phyloP scores from a whole-genome alignment of 345 rosid species.

The Atalantia buxifolia region DNA sequence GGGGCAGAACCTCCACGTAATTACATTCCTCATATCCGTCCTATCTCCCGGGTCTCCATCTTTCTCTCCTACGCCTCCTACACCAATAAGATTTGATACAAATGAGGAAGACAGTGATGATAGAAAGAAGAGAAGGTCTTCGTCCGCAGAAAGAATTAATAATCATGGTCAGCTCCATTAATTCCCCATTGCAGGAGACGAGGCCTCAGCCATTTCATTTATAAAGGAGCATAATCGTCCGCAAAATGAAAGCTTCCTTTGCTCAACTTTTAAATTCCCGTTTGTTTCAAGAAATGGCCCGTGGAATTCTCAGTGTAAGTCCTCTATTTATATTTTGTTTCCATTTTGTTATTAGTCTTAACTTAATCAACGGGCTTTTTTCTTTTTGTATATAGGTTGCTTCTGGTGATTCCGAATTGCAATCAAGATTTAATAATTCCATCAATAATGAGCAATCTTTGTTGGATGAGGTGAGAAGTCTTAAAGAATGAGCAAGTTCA shows the following conservation, averaged over 20 bases:
- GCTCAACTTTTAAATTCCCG: not conserved
- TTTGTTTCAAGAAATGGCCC: not conserved
- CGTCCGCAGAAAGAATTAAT: no score
- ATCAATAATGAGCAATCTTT: no score
- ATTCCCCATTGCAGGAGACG: no score
- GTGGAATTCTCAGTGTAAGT: not conserved
- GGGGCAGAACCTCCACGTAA: no score
- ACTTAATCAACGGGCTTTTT: no score
- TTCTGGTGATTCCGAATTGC: not conserved
- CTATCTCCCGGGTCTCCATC: not conserved
- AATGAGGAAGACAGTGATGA: not conserved
- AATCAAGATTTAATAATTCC: not conserved
- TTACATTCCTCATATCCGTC: no score
- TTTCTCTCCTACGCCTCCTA: not conserved
- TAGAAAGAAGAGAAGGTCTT: not conserved
- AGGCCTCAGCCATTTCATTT: not conserved
- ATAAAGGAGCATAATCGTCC: not conserved
- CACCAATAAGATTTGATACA: no score
- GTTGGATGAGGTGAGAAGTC: not conserved
- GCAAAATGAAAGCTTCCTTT: not conserved
- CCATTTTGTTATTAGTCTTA: no score
- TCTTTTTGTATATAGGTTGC: not conserved
- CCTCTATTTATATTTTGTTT: no score
- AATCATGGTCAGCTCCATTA: no score
- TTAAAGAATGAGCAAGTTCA: no score